Evolutionary conservation across 495 filamentous ascomycete species (phyloP).

Genomic region (Tetracladium marchalianum): DNA sequence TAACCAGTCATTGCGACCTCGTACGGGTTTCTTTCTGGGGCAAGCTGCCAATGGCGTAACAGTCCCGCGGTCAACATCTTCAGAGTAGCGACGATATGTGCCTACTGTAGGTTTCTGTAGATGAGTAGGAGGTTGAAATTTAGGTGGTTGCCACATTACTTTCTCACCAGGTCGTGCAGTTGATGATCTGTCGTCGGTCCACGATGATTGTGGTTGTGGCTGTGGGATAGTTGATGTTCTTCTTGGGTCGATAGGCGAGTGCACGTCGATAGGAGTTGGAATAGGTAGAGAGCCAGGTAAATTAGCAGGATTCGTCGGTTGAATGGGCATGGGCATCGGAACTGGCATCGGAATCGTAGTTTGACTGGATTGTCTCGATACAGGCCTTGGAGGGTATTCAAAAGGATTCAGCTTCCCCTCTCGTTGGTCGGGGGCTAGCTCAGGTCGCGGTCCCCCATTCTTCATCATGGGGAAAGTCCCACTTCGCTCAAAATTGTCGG

Average conservation of each 20-base stretch:
- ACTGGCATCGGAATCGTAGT: not conserved
- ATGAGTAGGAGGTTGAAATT: constrained; percentile 14
- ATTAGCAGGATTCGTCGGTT: constrained; percentile 3
- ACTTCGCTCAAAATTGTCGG: constrained; percentile 9
- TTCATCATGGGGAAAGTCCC: constrained; percentile 4
- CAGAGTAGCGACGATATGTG: constrained; percentile 18
- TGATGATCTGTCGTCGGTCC: constrained; percentile 6
- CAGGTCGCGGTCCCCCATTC: constrained; percentile 1
- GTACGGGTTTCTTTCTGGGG: constrained; percentile 36
- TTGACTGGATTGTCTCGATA: constrained; percentile 9
- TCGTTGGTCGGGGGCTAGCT: constrained; percentile 8
- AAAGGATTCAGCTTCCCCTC: constrained; percentile 7
- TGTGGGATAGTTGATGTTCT: constrained; percentile 5
- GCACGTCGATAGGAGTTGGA: constrained; percentile 12
- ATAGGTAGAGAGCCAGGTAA: constrained; percentile 7
- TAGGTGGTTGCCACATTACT: constrained; percentile 17
- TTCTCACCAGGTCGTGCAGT: not conserved
- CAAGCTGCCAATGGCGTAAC: constrained; percentile 37
- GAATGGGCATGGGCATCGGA: constrained; percentile 1
- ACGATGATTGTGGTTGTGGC: too few relatives aligned
- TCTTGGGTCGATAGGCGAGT: constrained; percentile 9
- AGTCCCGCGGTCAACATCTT: constrained; percentile 16
- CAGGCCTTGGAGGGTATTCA: constrained; percentile 4
- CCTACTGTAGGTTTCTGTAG: constrained; percentile 15
- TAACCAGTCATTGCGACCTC: constrained; percentile 54